Percentiles rank a stretch among this genome's conserved stretches.
Conservation (phyloP, 1,284 basidiomycete genomes). For the Apiotrichum porosum region DNA sequence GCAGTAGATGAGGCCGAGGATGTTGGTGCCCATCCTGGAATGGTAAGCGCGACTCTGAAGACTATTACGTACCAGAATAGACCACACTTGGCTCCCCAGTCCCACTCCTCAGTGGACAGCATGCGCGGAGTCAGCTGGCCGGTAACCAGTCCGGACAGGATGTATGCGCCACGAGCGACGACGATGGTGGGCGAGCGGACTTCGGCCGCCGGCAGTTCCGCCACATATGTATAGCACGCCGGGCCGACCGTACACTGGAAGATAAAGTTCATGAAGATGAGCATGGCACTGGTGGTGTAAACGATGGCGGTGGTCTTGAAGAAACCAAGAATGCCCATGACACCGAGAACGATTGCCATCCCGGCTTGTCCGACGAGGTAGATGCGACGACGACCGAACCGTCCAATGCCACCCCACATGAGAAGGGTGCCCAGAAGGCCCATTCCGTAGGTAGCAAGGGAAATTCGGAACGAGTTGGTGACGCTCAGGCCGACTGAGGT, state of each 20-base stretch:
- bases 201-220: conserved; percentile 14
- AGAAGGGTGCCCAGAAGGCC: conserved; percentile 1
- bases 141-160: conserved; percentile 42
- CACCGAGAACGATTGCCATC: conserved; percentile 14
- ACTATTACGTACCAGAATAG: conserved; percentile 39
- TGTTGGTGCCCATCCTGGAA: conserved; percentile 25
- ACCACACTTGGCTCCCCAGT: conserved; percentile 47
- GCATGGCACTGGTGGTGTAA: conserved; percentile 28
- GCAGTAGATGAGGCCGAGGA: conserved; percentile 20
- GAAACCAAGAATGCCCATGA: conserved; percentile 33
- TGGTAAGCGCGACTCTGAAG: conserved; percentile 28
- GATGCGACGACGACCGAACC: conserved; percentile 25
- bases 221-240: conserved; percentile 18
- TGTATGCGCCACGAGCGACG: conserved; percentile 49
- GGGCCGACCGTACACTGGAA: conserved; percentile 30
- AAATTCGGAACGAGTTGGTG: conserved; percentile 1
- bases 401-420: conserved; percentile 1
- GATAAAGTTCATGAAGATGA: conserved; percentile 28
- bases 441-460: background rate
- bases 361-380: conserved; percentile 20
- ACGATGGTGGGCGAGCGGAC: conserved; percentile 50
- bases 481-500: conserved; percentile 1
- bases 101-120: conserved; percentile 49
- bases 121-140: conserved; percentile 46
- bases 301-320: conserved; percentile 12